Conservation (phyloP, 2,329 filamentous ascomycete genomes). For the Aspergillus alliaceus region DNA sequence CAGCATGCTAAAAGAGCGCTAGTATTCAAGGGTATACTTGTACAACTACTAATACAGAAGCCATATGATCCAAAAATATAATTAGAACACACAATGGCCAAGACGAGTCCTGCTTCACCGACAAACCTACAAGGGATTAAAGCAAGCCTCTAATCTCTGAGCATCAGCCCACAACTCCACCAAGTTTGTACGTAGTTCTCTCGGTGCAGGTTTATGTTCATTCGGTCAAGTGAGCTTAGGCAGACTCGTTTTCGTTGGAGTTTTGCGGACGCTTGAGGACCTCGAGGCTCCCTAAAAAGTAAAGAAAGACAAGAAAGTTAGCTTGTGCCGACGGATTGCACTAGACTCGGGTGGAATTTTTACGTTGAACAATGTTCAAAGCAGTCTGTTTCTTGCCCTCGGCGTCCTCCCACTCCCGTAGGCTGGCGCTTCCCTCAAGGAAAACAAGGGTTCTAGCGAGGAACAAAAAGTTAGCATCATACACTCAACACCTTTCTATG, state of each 20-base stretch:
- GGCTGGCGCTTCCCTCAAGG: conserved; percentile 77
- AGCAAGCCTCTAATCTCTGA: not conserved
- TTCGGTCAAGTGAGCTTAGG: conserved; percentile 3
- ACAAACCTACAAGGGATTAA: not conserved
- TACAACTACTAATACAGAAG: conserved; percentile 25
- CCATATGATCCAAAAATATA: conserved; percentile 6
- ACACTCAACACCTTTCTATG: not conserved
- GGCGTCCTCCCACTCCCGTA: conserved; percentile 65
- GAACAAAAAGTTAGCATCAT: conserved; percentile 9
- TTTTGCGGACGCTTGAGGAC: conserved; percentile 33
- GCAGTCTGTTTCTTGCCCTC: conserved; percentile 65
- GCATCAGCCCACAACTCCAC: not conserved
- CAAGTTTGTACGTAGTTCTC: not conserved
- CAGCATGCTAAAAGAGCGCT: not conserved
- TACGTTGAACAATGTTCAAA: conserved; percentile 79
- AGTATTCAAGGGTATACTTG: conserved; percentile 31
- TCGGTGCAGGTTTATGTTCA: not conserved
- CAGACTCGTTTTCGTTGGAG: conserved; percentile 6
- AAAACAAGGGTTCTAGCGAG: conserved; percentile 69
- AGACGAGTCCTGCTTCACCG: not conserved
- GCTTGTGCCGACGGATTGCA: not conserved
- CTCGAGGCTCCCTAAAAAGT: conserved; percentile 30
- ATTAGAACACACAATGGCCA: not conserved
- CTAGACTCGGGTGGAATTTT: conserved; percentile 31
- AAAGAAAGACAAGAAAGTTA: conserved; percentile 4